These are phyloP conservation scores for Colletotrichum endophyticum DNA, from an alignment of 2,329 filamentous ascomycete genomes.

Conservation along the genomic window DNA sequence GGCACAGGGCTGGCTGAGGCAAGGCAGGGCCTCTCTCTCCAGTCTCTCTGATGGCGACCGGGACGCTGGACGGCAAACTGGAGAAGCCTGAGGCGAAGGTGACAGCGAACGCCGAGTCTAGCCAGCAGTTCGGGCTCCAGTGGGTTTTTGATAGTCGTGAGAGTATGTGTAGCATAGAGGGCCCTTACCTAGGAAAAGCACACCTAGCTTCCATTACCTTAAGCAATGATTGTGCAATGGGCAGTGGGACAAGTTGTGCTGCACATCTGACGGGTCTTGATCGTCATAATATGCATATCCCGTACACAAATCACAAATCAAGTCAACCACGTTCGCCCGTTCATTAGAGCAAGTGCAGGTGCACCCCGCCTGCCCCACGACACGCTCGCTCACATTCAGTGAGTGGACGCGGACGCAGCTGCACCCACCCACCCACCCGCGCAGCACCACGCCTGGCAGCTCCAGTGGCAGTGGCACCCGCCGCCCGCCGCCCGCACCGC, in stretches of 20 bases:
- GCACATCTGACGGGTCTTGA: neutral
- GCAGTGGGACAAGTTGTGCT: neutral
- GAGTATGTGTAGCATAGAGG: neutral
- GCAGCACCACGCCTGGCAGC: neutral
- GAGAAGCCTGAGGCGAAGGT: neutral
- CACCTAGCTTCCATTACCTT: too few species aligned
- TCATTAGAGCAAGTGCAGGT: neutral
- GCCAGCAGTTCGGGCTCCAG: neutral
- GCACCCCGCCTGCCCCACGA: neutral
- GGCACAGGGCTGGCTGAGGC: neutral
- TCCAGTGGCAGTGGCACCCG: neutral
- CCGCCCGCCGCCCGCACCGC: slow-evolving; percentile 4
- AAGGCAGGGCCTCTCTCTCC: neutral
- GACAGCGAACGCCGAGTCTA: neutral
- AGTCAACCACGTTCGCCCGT: neutral
- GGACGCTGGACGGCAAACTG: neutral
- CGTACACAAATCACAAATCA: neutral
- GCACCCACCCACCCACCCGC: slow-evolving; percentile 1
- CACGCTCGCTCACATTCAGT: neutral
- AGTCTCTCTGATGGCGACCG: neutral
- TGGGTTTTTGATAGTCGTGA: neutral
- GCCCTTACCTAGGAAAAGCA: neutral
- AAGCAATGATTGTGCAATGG: neutral
- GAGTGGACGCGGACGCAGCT: neutral
- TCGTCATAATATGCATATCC: neutral